Evolutionary conservation across 1,284 basidiomycete genomes (phyloP), one percentile per base, ranked within the genome.

Genomic region (Fomitiporia mediterranea): DNA sequence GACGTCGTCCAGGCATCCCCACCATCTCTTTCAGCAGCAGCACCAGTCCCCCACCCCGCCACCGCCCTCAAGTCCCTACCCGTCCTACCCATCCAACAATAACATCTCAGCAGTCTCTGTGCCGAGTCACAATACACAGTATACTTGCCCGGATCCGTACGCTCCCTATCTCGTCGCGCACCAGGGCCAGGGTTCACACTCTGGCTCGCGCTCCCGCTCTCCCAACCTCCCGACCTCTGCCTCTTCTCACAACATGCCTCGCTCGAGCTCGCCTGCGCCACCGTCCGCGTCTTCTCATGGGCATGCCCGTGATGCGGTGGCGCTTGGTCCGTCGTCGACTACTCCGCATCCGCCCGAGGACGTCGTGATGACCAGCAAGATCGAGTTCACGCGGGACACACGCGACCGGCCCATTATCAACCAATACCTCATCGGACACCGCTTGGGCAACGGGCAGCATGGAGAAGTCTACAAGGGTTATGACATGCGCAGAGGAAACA

Each of bases 401-500:
- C 39, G 51, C 63, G 67, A 72, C 61, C 64, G 53, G 71, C 61
- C 75, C 51, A 83, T 86, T 76, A 77, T 93, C 65, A 94, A 94
- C 71, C 86, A 91, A 67, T 93, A 93, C 68, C 72, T 83, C 62
- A 82, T 91, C 58, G 75, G 77, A 55, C 73, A 78, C 53, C 79
- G 79, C 65, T 83, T 94, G 21, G 91, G 91, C 9, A 80, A 78
- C 56, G 91, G 91, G 3, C 89, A 91, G 66, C 91, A 94, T 67
- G 91, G 91, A 39, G 81, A 85, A 64, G 91, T 94, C 56, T 85
- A 81, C 66, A 74, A 86, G 2, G 89, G 87, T 49, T 76, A 77
- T 66, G 83, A 88, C 68, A 72, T 82, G 62, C 68, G 68, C 3
- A 69, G 70, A 53, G 68, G 70, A 58, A 66, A 67, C 59, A 68